These are phyloP conservation scores for Yarrowia sp. DNA, from an alignment of 805 yeast species.

Conservation along the genomic window DNA sequence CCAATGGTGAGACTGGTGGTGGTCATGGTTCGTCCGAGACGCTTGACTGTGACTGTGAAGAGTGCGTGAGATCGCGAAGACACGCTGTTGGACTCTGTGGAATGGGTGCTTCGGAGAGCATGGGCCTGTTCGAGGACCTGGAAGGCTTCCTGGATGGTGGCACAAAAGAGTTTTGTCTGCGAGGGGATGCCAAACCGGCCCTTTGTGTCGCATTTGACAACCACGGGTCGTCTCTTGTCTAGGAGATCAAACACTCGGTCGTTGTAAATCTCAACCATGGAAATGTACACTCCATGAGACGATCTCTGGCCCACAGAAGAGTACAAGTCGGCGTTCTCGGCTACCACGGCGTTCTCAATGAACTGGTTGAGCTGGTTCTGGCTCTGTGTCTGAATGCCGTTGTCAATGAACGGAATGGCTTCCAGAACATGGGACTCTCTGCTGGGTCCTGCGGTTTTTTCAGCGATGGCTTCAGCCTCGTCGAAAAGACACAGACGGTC, in stretches of 20 bases:
- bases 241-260: slow-evolving; percentile 56
- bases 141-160: slow-evolving; percentile 52
- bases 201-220: slow-evolving; percentile 50
- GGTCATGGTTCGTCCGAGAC: slow-evolving; percentile 42
- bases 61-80: slow-evolving; percentile 64
- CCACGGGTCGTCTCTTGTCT: slow-evolving; percentile 43
- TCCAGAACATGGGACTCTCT: slow-evolving; percentile 27
- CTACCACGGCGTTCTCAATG: slow-evolving; percentile 15
- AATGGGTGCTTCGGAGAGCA: slow-evolving; percentile 52
- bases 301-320: slow-evolving; percentile 25
- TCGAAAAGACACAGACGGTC: slow-evolving; percentile 44
- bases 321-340: slow-evolving; percentile 12
- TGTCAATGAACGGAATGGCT: slow-evolving; percentile 19
- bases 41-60: slow-evolving; percentile 53
- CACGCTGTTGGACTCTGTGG: slow-evolving; percentile 55
- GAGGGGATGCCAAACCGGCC: slow-evolving; percentile 42
- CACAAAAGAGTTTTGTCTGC: slow-evolving; percentile 52
- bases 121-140: slow-evolving; percentile 53
- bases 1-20: slow-evolving; percentile 56
- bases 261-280: slow-evolving; percentile 62
- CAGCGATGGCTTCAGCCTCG: slow-evolving; percentile 32
- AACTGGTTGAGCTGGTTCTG: slow-evolving; percentile 21
- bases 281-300: slow-evolving; percentile 55
- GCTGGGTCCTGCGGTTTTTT: neutral
- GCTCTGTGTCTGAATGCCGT: slow-evolving; percentile 21